Evolutionary conservation across 2,329 filamentous ascomycete species (phyloP).

Genomic region (Cytospora schulzeri): DNA sequence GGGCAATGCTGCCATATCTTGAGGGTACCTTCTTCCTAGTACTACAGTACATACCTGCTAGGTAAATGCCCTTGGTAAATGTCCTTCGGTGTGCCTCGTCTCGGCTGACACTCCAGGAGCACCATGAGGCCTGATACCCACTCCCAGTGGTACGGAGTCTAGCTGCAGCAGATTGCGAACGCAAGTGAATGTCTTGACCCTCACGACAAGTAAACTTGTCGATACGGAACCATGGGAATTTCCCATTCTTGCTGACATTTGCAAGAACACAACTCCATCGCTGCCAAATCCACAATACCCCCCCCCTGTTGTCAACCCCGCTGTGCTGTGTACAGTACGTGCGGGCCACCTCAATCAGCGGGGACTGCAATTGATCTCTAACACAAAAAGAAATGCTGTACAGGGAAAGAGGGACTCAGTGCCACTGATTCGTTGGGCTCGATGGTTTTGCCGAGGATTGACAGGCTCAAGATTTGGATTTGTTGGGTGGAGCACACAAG

Average conservation of each 20-base stretch:
- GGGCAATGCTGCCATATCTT: background rate
- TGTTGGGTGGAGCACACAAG: conserved; percentile 10
- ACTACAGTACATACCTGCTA: background rate
- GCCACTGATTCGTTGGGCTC: background rate
- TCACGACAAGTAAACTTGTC: background rate
- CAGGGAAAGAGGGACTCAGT: background rate
- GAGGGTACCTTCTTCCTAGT: too few relatives aligned
- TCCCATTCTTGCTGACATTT: background rate
- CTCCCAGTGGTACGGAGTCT: background rate
- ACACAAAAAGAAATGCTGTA: background rate
- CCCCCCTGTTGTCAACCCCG: background rate
- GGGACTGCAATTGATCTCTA: background rate
- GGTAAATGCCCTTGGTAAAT: background rate
- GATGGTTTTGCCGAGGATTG: background rate
- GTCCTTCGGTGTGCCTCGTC: conserved; percentile 10
- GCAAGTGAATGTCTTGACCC: background rate
- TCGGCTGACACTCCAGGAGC: conserved; percentile 19
- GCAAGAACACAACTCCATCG: background rate
- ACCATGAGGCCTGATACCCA: conserved; percentile 12
- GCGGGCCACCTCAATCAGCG: background rate
- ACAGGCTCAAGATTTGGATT: background rate
- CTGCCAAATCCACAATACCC: background rate
- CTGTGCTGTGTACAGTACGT: background rate
- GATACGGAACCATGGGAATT: background rate
- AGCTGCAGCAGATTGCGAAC: background rate